A percentile compares a stretch with the other conserved stretches of the same genome.
These are phyloP conservation scores for Tulasnella sp. DNA, from an alignment of 768 basidiomycete genomes.

Conservation along the genomic window DNA sequence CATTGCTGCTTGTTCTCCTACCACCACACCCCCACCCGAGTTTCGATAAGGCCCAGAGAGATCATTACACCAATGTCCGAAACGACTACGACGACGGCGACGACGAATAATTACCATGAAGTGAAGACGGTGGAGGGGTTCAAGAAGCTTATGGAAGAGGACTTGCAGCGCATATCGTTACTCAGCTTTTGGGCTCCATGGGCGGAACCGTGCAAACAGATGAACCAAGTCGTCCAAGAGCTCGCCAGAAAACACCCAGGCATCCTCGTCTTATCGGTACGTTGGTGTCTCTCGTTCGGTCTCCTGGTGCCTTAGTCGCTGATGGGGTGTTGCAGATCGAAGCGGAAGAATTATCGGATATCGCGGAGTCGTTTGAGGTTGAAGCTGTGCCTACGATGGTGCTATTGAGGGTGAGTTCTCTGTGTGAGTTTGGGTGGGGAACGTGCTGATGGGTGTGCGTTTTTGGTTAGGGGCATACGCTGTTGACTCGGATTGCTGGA, in stretches of 20 bases:
- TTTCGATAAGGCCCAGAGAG: not conserved
- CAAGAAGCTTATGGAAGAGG: conserved; percentile 54
- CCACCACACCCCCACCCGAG: conserved; percentile 1
- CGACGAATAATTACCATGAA: conserved; percentile 15
- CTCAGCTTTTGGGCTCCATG: conserved; percentile 89
- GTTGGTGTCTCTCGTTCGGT: conserved; percentile 8
- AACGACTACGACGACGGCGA: not conserved
- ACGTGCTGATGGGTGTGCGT: not conserved
- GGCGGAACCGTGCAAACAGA: conserved; percentile 83
- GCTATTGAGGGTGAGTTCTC: conserved; percentile 55
- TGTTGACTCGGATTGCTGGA: conserved; percentile 66
- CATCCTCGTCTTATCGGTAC: conserved; percentile 63
- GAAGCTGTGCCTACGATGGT: conserved; percentile 79
- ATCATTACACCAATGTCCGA: not conserved
- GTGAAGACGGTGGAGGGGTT: conserved; percentile 61
- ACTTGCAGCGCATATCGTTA: conserved; percentile 70
- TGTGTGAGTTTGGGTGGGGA: too few species aligned
- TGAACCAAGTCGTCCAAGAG: conserved; percentile 68
- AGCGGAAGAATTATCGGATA: conserved; percentile 67
- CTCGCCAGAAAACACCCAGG: conserved; percentile 58
- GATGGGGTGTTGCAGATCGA: conserved; percentile 48
- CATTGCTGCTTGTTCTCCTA: not conserved
- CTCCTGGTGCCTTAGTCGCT: not conserved
- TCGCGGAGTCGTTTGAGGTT: conserved; percentile 85
- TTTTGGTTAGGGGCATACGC: conserved; percentile 64